Percentiles rank a stretch among this genome's conserved stretches.
Conservation (phyloP, 164 flowering plant genomes). For the Paratinospora sagittata region DNA sequence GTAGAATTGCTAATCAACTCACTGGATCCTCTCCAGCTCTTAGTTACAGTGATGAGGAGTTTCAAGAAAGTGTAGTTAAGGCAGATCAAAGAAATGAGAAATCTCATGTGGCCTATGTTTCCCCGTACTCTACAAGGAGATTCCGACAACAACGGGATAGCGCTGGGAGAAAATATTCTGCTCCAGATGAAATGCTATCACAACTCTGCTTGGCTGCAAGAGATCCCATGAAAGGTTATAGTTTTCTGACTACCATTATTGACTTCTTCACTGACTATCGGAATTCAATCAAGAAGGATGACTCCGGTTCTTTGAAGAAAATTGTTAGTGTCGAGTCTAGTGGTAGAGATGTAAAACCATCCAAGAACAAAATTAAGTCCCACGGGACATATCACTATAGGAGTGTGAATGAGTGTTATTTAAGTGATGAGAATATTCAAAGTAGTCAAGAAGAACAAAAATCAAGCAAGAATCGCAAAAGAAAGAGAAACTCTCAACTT, state of each 20-base stretch:
- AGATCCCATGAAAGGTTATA: slow-evolving; percentile 36
- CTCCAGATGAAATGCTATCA: slow-evolving; percentile 43
- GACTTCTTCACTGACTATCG: slow-evolving; percentile 47
- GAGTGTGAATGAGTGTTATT: slow-evolving; percentile 33
- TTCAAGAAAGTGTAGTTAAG: slow-evolving; percentile 16
- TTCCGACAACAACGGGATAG: slow-evolving; percentile 10
- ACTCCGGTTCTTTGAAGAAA: slow-evolving; percentile 11
- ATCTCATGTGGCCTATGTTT: background rate
- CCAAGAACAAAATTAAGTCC: slow-evolving; percentile 12
- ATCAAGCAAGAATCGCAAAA: slow-evolving; percentile 12
- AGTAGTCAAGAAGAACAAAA: slow-evolving; percentile 34
- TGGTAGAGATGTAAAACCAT: slow-evolving; percentile 9
- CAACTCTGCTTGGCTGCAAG: slow-evolving; percentile 46
- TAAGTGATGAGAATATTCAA: slow-evolving; percentile 36
- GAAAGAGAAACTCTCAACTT: slow-evolving; percentile 17
- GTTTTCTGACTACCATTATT: slow-evolving; percentile 18
- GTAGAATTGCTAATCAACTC: slow-evolving; percentile 60
- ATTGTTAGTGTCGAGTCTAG: slow-evolving; percentile 13
- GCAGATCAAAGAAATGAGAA: slow-evolving; percentile 12
- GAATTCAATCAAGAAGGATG: slow-evolving; percentile 27
- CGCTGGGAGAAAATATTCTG: slow-evolving; percentile 18
- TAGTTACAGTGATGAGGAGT: slow-evolving; percentile 16
- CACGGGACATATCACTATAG: slow-evolving; percentile 31
- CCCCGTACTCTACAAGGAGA: slow-evolving; percentile 11
- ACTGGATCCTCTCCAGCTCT: slow-evolving; percentile 35